Evolutionary conservation across 768 basidiomycete genomes (phyloP).

Genomic region (Suillus paluster): DNA sequence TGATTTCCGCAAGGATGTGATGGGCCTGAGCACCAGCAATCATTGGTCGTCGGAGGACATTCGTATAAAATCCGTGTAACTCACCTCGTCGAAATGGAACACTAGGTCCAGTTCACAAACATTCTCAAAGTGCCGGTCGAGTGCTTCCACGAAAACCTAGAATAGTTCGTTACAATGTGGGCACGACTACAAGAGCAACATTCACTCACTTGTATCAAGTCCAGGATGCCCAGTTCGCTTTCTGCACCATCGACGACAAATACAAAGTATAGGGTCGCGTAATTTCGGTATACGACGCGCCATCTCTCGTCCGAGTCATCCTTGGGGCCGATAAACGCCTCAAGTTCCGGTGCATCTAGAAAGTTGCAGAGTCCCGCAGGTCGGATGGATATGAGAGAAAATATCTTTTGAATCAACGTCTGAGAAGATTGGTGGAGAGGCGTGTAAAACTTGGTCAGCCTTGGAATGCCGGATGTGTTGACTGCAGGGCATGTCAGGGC

Average conservation of each 20-base stretch:
- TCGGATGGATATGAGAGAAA: conserved; percentile 81
- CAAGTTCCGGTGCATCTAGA: conserved; percentile 89
- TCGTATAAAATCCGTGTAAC: conserved; percentile 18
- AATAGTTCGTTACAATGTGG: neutral
- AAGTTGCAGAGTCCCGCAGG: conserved; percentile 92
- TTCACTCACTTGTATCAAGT: conserved; percentile 86
- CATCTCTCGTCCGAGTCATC: conserved; percentile 63
- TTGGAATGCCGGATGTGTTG: conserved; percentile 89
- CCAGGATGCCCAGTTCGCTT: conserved; percentile 94
- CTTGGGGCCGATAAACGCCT: conserved; percentile 64
- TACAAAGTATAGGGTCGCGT: conserved; percentile 96
- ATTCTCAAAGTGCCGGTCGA: conserved; percentile 96
- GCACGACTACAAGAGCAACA: neutral
- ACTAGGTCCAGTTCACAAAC: conserved; percentile 98
- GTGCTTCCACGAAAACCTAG: conserved; percentile 93
- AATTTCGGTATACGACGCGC: conserved; percentile 92
- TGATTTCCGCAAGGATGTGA: conserved; percentile 93
- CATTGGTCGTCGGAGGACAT: neutral
- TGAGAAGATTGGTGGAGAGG: conserved; percentile 65
- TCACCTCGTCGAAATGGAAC: conserved; percentile 97
- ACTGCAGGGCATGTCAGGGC: conserved; percentile 51
- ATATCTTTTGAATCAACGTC: conserved; percentile 85
- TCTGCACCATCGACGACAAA: conserved; percentile 97
- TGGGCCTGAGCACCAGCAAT: conserved; percentile 67
- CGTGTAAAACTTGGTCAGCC: conserved; percentile 89